Conservation (phyloP, 164 flowering plant genomes). For the Vitis amurensis region DNA sequence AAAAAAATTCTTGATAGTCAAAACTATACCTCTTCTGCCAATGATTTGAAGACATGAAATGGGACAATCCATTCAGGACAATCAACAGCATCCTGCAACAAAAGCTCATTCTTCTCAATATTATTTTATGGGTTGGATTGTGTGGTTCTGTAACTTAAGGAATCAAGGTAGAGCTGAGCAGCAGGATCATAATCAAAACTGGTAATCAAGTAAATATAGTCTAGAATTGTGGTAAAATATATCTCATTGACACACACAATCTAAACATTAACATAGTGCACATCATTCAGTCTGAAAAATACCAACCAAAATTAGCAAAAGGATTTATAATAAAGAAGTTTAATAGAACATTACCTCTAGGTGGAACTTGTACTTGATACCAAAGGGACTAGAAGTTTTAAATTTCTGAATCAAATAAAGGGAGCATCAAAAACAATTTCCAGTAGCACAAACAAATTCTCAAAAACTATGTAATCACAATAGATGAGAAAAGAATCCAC, state of each 20-base stretch:
- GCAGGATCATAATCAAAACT: not conserved
- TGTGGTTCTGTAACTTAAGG: too few relatives aligned
- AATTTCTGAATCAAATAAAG: slow-evolving; percentile 57
- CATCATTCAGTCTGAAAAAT: not conserved
- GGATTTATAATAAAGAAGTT: too few relatives aligned
- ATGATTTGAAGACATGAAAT: slow-evolving; percentile 71
- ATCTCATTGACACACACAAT: too few relatives aligned
- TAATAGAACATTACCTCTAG: slow-evolving; percentile 61
- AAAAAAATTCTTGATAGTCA: not conserved
- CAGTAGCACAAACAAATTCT: not conserved
- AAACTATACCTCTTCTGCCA: slow-evolving; percentile 84
- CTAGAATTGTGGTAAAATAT: too few relatives aligned
- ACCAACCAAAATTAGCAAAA: too few relatives aligned
- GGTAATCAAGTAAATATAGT: not conserved
- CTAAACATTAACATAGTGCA: not conserved
- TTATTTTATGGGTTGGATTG: too few relatives aligned
- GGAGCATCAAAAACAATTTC: not conserved
- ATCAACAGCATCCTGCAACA: slow-evolving; percentile 89
- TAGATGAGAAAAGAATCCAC: slow-evolving; percentile 26
- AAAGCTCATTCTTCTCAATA: too few relatives aligned
- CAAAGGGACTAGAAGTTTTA: slow-evolving; percentile 77
- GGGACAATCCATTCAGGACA: slow-evolving; percentile 99
- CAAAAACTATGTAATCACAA: not conserved
- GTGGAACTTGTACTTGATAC: slow-evolving; percentile 91
- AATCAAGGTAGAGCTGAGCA: too few relatives aligned